Evolutionary conservation across 1,284 basidiomycete species (phyloP).

Genomic region (Inonotus hispidus): DNA sequence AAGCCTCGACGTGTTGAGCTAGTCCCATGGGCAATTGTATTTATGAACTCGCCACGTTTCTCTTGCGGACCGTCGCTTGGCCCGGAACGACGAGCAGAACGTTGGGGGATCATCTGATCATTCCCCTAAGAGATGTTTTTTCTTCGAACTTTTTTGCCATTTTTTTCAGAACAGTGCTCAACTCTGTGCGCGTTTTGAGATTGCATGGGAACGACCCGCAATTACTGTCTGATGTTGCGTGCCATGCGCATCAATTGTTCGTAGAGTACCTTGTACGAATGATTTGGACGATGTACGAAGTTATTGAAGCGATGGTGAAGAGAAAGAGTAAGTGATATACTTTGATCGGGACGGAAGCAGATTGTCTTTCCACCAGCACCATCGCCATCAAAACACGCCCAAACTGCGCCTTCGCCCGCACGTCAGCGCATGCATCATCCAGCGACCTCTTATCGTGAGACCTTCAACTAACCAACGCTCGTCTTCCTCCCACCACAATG

Average conservation of each 20-base stretch:
- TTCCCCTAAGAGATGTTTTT: neutral
- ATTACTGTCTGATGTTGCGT: no score
- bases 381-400: neutral
- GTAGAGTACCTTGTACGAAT: no score
- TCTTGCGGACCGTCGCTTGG: neutral
- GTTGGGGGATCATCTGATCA: neutral
- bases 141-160: neutral
- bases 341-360: neutral
- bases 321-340: neutral
- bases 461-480: neutral
- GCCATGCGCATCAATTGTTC: no score
- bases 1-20: neutral
- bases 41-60: neutral
- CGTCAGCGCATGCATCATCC: conserved; percentile 1
- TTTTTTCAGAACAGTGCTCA: neutral
- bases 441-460: neutral
- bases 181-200: neutral
- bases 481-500: conserved; percentile 1
- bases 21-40: neutral
- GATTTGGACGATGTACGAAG: no score
- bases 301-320: no score
- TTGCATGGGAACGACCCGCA: no score
- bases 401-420: neutral
- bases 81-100: neutral
- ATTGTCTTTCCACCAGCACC: no score